phyloP scores from a whole-genome alignment of 2,329 filamentous ascomycete genomes.

The Colletotrichum agaves region DNA sequence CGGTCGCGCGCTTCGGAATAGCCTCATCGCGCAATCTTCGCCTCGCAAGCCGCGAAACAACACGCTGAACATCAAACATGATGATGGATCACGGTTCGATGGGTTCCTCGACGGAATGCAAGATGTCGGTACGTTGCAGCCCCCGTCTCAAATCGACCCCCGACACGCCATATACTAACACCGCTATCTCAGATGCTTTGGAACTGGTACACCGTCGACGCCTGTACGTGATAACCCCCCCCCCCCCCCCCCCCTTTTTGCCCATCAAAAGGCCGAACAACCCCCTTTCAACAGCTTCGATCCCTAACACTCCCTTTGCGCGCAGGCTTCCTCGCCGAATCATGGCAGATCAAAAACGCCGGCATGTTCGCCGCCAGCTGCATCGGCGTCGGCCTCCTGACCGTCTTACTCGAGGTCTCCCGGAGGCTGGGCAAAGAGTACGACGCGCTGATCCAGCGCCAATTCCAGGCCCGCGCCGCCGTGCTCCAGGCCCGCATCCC shows the following conservation, averaged over 20 bases:
- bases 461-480: constrained; percentile 50
- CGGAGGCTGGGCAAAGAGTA: constrained; percentile 55
- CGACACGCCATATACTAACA: background rate
- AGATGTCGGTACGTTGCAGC: constrained; percentile 44
- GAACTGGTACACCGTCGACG: constrained; percentile 56
- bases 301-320: background rate
- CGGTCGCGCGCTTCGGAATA: background rate
- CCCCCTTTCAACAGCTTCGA: too few species aligned
- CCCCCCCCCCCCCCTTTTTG: too few species aligned
- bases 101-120: constrained; percentile 43
- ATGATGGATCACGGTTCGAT: constrained; percentile 42
- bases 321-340: constrained; percentile 50
- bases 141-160: too few species aligned
- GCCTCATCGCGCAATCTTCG: background rate
- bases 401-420: constrained; percentile 52
- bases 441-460: constrained; percentile 52
- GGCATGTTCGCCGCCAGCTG: constrained; percentile 56
- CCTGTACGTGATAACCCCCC: constrained; percentile 44
- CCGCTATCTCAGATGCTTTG: constrained; percentile 54
- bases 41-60: background rate
- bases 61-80: background rate
- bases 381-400: constrained; percentile 55
- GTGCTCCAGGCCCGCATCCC: constrained; percentile 40
- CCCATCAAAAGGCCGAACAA: too few species aligned
- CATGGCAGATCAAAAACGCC: constrained; percentile 53